phyloP scores from a whole-genome alignment of 2,329 filamentous ascomycete species.

The Botrytis galanthina region DNA sequence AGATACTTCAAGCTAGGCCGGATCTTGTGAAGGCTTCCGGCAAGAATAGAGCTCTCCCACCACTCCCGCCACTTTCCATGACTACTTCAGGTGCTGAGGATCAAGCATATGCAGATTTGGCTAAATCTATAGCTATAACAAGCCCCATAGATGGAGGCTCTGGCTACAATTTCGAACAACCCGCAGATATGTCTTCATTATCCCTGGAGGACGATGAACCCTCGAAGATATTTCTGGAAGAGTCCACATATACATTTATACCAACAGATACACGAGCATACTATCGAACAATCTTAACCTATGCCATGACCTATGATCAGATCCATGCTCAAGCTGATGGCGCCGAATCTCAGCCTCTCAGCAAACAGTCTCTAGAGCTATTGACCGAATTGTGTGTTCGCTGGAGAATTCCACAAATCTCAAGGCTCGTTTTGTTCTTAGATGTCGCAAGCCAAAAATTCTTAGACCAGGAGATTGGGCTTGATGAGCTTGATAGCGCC shows the following conservation, averaged over 20 bases:
- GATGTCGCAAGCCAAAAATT: conserved; percentile 86
- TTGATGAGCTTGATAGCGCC: conserved; percentile 78
- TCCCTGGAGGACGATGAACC: conserved; percentile 36
- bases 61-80: conserved; percentile 46
- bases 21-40: conserved; percentile 67
- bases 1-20: conserved; percentile 81
- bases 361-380: conserved; percentile 76
- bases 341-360: conserved; percentile 50
- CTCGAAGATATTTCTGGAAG: conserved; percentile 45
- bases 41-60: conserved; percentile 57
- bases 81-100: conserved; percentile 28
- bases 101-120: conserved; percentile 53
- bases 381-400: conserved; percentile 80
- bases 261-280: conserved; percentile 78
- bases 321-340: conserved; percentile 52
- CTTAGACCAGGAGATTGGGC: conserved; percentile 73
- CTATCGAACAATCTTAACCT: conserved; percentile 78
- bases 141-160: conserved; percentile 43
- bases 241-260: conserved; percentile 81
- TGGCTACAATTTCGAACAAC: conserved; percentile 43
- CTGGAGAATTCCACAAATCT: conserved; percentile 85
- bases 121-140: conserved; percentile 46
- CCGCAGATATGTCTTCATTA: conserved; percentile 37
- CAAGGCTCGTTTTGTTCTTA: conserved; percentile 74
- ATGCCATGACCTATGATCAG: conserved; percentile 67